Evolutionary conservation across 2,329 filamentous ascomycete species (phyloP), one percentile per base, ranked within the genome.

Genomic region (Curvularia spicifera): DNA sequence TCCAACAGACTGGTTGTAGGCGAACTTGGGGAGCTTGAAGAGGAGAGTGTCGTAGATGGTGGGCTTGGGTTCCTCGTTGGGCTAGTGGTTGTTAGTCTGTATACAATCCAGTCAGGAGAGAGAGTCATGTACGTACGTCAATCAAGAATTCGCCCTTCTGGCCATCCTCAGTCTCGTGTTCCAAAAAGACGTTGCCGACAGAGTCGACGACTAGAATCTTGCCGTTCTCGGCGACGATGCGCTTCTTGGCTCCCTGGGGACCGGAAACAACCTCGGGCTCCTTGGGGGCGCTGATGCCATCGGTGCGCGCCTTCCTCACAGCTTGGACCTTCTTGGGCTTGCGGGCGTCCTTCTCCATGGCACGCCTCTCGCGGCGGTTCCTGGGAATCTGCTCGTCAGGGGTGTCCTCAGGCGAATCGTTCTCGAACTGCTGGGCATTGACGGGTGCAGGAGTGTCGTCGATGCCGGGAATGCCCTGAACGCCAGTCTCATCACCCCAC

Each of bases 181-280:
- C 93, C n/a, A 99, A 83, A 73, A 91, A 99, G 12, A 99, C 95
- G 69, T 97, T 93, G 28, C 95, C 95, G 9, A 89, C 82, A 0
- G 91, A 91, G 78, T 99, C 94, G 4, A 99, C 95, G 55, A 99
- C 89, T 37, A 99, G 82, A 0, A 96, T 84, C 82, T 98, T 99
- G 66, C 95, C 95, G 70, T 99, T 99, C 82, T 97, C 90, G 2
- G 93, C 94, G 26, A 93, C 87, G 15, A 98, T 91, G 35, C 91
- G 85, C 83, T 94, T 96, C 79, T 91, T 91, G 33, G 89, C 84
- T 20, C 93, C 93, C 37, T 88, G 85, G 1, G 91, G 87, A 10
- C 87, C 86, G 53, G 83, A 77, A 5, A 80, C 76, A 70, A 78
- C 73, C 62, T 79, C 78, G 62, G 78, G 80, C 49, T 83, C 83